A percentile compares a stretch with the other conserved stretches of the same genome.
These are phyloP conservation scores for Salvia sclarea DNA, from an alignment of 305 asterid species.

Conservation along the genomic window DNA sequence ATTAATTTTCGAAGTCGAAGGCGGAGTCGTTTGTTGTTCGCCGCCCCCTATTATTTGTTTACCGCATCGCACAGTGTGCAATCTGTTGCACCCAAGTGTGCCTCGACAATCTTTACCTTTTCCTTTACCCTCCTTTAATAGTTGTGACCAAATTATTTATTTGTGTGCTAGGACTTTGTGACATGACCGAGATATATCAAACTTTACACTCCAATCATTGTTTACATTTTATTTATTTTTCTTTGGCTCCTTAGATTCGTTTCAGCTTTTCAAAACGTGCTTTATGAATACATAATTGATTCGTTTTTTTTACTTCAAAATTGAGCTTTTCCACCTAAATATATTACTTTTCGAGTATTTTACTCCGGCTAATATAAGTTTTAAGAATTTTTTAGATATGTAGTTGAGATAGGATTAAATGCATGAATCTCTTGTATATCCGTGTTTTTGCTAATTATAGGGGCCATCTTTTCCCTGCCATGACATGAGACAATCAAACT, in stretches of 20 bases:
- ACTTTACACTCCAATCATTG: slow-evolving; percentile 29
- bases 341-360: neutral
- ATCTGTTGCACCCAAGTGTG: too few relatives aligned
- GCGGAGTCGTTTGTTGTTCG: too few relatives aligned
- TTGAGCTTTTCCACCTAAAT: neutral
- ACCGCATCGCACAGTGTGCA: too few relatives aligned
- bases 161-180: slow-evolving; percentile 21
- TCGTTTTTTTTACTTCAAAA: neutral
- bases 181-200: slow-evolving; percentile 19
- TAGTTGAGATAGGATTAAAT: too few relatives aligned
- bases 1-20: too few relatives aligned
- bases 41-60: too few relatives aligned
- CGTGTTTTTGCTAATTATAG: neutral
- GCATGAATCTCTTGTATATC: neutral
- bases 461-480: neutral
- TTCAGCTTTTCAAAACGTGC: neutral
- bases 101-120: neutral
- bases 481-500: neutral
- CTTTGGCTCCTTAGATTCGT: slow-evolving; percentile 7
- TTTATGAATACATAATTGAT: neutral
- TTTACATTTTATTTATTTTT: neutral
- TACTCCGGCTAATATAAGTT: neutral
- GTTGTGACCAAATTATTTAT: slow-evolving; percentile 1
- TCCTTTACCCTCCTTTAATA: neutral
- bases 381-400: neutral